Base-by-base conservation (phyloP, 2,329 filamentous ascomycete genomes). In the Aspergillus brasiliensis region DNA sequence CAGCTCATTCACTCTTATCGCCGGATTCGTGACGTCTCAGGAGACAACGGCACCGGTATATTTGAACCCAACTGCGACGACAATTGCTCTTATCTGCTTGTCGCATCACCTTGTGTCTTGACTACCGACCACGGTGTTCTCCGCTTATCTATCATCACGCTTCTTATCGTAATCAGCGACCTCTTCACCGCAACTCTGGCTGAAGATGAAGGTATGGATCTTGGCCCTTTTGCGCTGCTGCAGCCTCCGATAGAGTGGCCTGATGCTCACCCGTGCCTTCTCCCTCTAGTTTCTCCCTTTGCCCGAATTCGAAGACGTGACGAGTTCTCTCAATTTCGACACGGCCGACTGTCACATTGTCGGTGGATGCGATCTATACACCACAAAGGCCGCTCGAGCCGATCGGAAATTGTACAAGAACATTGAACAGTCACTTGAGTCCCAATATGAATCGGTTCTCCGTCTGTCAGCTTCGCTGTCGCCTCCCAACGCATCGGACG, bases 371-470 rank as follows among this genome's bases (percentile, higher is more conserved):
- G 95, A 99, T 77, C 84, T 98, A 17, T 99, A 97, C 82, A 98
- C 94, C 8, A 97, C 93, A 25, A 99, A 99, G 78, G 93, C 95
- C 28, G 92, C 94, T 57, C 92, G 93, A 48, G 89, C 89, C 64
- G 95, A 99, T 76, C 97, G 97, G 85, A 98, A 98, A 75, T 83
- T 99, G 8, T 97, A 97, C 83, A 96, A 93, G 78, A 91, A 89
- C 73, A 98, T 99, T 73, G 93, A 97, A 74, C 88, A 91, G 72
- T 92, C 91, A 28, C 86, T 99, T 60, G 92, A 96, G 76, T 90
- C 91, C 38, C 92, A 97, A 76, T 92, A 98, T 83, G 91, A 92
- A 68, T 91, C 92, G 7, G 86, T 96, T 1, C 83, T 97, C 52
- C 90, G 92, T 64, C 86, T 97, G 27, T 93, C 94, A 28, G 91